Percentiles rank a stretch among this genome's conserved stretches.
phyloP scores from a whole-genome alignment of 1,139 yeast species.

The Magnusiomyces fungicola region DNA sequence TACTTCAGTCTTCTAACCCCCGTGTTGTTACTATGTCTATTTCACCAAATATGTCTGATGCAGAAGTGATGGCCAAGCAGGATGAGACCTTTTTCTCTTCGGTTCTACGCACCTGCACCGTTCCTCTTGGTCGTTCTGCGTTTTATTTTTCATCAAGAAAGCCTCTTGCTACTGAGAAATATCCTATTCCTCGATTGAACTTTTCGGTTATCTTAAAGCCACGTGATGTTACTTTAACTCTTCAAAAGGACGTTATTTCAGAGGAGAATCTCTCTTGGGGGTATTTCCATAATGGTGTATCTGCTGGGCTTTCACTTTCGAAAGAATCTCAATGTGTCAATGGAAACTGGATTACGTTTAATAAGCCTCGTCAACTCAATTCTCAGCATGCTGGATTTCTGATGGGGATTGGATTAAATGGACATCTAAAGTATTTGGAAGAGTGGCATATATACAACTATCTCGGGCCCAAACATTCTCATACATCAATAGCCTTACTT shows the following conservation, averaged over 20 bases:
- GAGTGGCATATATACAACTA: constrained; percentile 97
- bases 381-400: constrained; percentile 93
- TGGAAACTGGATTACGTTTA: constrained; percentile 90
- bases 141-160: constrained; percentile 59
- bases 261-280: constrained; percentile 67
- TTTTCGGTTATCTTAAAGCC: constrained; percentile 64
- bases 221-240: constrained; percentile 52
- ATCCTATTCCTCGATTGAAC: constrained; percentile 71
- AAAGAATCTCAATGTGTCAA: constrained; percentile 62
- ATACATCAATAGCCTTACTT: constrained; percentile 77
- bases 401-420: constrained; percentile 87
- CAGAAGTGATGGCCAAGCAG: constrained; percentile 51
- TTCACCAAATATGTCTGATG: constrained; percentile 43
- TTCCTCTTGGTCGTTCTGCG: constrained; percentile 74
- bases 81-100: constrained; percentile 57
- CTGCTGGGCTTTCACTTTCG: constrained; percentile 76
- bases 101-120: constrained; percentile 66
- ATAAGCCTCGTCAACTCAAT: constrained; percentile 62
- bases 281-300: constrained; percentile 84
- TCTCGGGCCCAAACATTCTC: constrained; percentile 80
- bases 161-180: constrained; percentile 79
- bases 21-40: constrained; percentile 41
- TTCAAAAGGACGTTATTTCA: constrained; percentile 50
- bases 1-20: constrained; percentile 62
- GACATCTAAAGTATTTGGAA: constrained; percentile 74